These are phyloP conservation scores for Bimuria novae-zelandiae DNA, from an alignment of 2,329 filamentous ascomycete genomes.

Conservation along the genomic window DNA sequence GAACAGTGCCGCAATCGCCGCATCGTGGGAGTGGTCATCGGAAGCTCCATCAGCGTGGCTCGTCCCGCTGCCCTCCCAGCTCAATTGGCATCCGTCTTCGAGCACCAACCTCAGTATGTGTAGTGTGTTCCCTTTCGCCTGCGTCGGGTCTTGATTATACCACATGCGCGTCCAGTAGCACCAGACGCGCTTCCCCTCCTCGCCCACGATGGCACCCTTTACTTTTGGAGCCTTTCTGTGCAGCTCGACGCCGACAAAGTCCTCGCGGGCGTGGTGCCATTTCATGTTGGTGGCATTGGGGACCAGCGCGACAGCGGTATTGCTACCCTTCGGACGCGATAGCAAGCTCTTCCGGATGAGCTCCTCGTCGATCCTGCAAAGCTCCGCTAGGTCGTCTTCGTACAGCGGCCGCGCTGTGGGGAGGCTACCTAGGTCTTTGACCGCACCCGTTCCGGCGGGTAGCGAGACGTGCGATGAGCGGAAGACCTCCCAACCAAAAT, in stretches of 20 bases:
- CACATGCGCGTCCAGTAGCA: slow-evolving; percentile 73
- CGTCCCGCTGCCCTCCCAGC: slow-evolving; percentile 23
- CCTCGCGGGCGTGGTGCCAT: slow-evolving; percentile 82
- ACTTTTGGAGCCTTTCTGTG: slow-evolving; percentile 62
- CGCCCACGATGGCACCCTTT: slow-evolving; percentile 71
- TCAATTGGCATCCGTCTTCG: slow-evolving; percentile 55
- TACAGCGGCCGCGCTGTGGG: slow-evolving; percentile 54
- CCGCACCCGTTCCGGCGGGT: slow-evolving; percentile 44
- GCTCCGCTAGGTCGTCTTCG: slow-evolving; percentile 62
- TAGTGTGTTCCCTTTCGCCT: slow-evolving; percentile 66
- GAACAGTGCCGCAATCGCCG: slow-evolving; percentile 66
- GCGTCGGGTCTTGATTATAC: slow-evolving; percentile 58
- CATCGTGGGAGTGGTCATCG: slow-evolving; percentile 24
- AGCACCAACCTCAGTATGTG: slow-evolving; percentile 72
- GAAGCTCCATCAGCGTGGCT: slow-evolving; percentile 25
- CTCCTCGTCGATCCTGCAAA: slow-evolving; percentile 68
- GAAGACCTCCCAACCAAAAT: slow-evolving; percentile 76
- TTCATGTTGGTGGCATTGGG: slow-evolving; percentile 70
- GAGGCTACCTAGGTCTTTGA: slow-evolving; percentile 9
- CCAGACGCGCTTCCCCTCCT: slow-evolving; percentile 66
- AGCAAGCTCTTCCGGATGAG: slow-evolving; percentile 62
- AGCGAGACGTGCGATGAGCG: slow-evolving; percentile 74
- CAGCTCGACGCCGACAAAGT: slow-evolving; percentile 72
- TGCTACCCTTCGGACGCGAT: slow-evolving; percentile 43
- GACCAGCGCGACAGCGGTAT: slow-evolving; percentile 66